Evolutionary conservation across 768 basidiomycete species (phyloP), one percentile per base, ranked within the genome.

Genomic region (Epithele typhae): DNA sequence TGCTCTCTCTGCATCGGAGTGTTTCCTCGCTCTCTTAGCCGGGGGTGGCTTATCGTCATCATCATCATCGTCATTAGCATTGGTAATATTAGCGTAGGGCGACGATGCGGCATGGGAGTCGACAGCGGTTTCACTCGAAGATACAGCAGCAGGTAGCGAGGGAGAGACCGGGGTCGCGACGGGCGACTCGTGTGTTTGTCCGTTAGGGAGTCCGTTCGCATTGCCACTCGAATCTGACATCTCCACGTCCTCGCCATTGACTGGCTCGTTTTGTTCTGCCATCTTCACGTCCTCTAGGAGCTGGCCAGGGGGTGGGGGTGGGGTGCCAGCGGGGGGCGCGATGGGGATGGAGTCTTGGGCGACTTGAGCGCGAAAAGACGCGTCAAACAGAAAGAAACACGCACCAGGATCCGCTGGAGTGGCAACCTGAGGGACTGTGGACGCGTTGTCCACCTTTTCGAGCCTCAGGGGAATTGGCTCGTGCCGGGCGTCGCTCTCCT

Each of bases 11-110:
- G 80, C 81, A 62, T 92, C 87, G 38, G 85, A 87, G 57, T 79
- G 70, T 68, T 81, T 81, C 56, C 89, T 71, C 23, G 86, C 77
- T 52, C 89, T 77, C 76, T 92, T 92, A 49, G 87, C 84, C 23
- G 89, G 89, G n/a, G 84, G 87, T 12, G 82, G 85, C 51, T 74
- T 69, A 48, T 77, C 72, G 51, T 82, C 80, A 49, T 82, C 46
- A 52, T 52, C 81, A 56, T 79, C 75, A 62, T 59, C 58, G 56
- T 56, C 54, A 62, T 55, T 54, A 57, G 56, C 49, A 57, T 49
- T 51, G 34, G 57, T 57, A 63, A 50, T 55, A 62, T 57, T 62
- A 62, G 61, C 56, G 52, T 63, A 63, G 48, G 61, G 58, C 41
- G 59, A 59, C 18, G 49, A 55, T 36, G 54, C 56, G 45, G 51